These are phyloP conservation scores for Phoma sp. DNA, from an alignment of 2,329 filamentous ascomycete species.

Conservation along the genomic window DNA sequence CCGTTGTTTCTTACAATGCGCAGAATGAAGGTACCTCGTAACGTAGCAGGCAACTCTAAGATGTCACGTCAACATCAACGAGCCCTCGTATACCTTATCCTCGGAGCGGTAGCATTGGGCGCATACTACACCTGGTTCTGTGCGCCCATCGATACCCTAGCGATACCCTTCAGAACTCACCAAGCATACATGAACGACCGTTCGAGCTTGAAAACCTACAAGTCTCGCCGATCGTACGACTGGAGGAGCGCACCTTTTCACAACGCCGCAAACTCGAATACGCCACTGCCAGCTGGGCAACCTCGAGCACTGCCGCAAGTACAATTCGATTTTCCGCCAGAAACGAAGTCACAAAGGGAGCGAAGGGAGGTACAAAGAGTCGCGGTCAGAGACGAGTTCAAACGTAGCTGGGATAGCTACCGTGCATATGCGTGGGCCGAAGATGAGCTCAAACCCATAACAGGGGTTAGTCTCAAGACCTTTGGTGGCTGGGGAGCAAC, in stretches of 20 bases:
- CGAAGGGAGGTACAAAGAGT: slow-evolving; percentile 41
- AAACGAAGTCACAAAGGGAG: slow-evolving; percentile 36
- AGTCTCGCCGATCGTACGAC: slow-evolving; percentile 40
- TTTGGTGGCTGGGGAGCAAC: slow-evolving; percentile 59
- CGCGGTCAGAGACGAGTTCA: slow-evolving; percentile 51
- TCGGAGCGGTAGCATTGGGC: slow-evolving; percentile 32
- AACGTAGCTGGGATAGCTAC: slow-evolving; percentile 54
- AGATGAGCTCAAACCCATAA: slow-evolving; percentile 55
- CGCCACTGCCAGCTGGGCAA: slow-evolving; percentile 45
- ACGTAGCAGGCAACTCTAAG: slow-evolving; percentile 26
- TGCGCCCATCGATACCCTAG: slow-evolving; percentile 36
- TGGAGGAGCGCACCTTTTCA: slow-evolving; percentile 53
- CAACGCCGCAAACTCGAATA: slow-evolving; percentile 47
- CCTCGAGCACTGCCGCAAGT: slow-evolving; percentile 49
- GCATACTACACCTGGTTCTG: slow-evolving; percentile 37
- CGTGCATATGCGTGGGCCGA: slow-evolving; percentile 53
- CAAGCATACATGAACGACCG: slow-evolving; percentile 43
- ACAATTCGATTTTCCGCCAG: slow-evolving; percentile 49
- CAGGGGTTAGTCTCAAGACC: slow-evolving; percentile 46
- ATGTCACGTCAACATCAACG: slow-evolving; percentile 42
- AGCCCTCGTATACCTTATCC: slow-evolving; percentile 33
- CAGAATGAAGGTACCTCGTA: slow-evolving; percentile 38
- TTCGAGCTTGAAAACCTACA: slow-evolving; percentile 19
- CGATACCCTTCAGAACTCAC: slow-evolving; percentile 38
- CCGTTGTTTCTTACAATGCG: slow-evolving; percentile 30